Evolutionary conservation across 2,329 filamentous ascomycete genomes (phyloP).

Genomic region (Magnaporthiopsis rhizophila): DNA sequence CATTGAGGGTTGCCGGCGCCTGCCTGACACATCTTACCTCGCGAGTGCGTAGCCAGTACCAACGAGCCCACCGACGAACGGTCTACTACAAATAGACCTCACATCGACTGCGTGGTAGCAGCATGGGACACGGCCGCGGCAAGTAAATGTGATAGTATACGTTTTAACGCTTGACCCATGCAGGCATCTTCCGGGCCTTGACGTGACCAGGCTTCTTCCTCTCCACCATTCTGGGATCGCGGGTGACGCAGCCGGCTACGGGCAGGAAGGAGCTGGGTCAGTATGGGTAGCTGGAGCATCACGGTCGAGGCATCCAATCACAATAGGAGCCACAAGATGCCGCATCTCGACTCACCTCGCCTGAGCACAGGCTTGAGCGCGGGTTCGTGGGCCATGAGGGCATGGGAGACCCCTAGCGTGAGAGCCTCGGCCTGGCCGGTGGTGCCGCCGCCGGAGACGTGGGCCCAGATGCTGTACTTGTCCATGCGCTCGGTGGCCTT

Average conservation of each 20-base stretch:
- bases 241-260: slow-evolving; percentile 81
- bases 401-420: slow-evolving; percentile 82
- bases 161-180: slow-evolving; percentile 84
- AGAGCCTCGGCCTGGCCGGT: slow-evolving; percentile 95
- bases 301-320: neutral
- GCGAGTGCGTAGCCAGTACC: neutral
- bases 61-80: neutral
- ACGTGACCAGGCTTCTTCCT: slow-evolving; percentile 95
- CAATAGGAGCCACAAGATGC: neutral
- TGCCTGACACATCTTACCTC: no score
- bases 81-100: neutral
- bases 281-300: neutral
- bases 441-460: slow-evolving; percentile 76
- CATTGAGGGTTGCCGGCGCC: neutral
- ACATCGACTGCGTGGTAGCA: neutral
- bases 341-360: slow-evolving; percentile 60
- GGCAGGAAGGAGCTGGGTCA: slow-evolving; percentile 12
- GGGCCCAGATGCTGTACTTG: slow-evolving; percentile 94
- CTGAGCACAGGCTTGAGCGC: slow-evolving; percentile 79
- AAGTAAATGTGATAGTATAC: neutral
- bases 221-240: slow-evolving; percentile 86
- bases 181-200: slow-evolving; percentile 96
- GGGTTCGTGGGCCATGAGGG: slow-evolving; percentile 84
- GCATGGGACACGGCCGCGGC: neutral
- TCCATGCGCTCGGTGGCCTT: slow-evolving; percentile 75